A percentile compares a stretch with the other conserved stretches of the same genome.
Evolutionary conservation across 2,329 filamentous ascomycete genomes (phyloP).

Genomic region (Zasmidium cellare): DNA sequence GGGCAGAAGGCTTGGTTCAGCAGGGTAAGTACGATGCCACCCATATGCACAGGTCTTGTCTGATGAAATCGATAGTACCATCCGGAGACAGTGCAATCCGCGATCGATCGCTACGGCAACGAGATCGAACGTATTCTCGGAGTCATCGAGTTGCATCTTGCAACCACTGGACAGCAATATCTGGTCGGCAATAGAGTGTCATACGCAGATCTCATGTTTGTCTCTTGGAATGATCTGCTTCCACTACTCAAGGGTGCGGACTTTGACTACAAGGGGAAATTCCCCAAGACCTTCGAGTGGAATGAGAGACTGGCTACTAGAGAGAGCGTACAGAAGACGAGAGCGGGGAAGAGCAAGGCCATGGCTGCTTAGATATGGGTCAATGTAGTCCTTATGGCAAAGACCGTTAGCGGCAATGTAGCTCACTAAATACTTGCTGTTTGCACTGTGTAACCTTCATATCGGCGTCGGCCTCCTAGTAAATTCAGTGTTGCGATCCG

Average conservation of each 20-base stretch:
- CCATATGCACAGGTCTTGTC: too few relatives aligned
- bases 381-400: too few relatives aligned
- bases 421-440: too few relatives aligned
- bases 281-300: constrained; percentile 29
- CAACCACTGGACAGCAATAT: constrained; percentile 35
- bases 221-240: too few relatives aligned
- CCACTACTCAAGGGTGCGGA: too few relatives aligned
- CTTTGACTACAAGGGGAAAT: constrained; percentile 23
- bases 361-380: constrained; percentile 9
- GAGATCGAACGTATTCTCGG: constrained; percentile 47
- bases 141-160: constrained; percentile 45
- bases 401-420: too few relatives aligned
- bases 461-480: too few relatives aligned
- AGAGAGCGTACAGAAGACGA: constrained; percentile 29
- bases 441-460: too few relatives aligned
- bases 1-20: constrained; percentile 49
- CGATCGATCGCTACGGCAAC: constrained; percentile 47
- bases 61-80: constrained; percentile 37
- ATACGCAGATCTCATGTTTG: constrained; percentile 40
- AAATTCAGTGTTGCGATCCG: too few relatives aligned
- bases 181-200: constrained; percentile 47
- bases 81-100: constrained; percentile 44
- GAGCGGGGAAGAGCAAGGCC: constrained; percentile 25
- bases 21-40: neutral
- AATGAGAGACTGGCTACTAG: constrained; percentile 27